A percentile compares a stretch with the other conserved stretches of the same genome.
Conservation (phyloP, 441 rosid genomes). For the Dalechampia spathulata region DNA sequence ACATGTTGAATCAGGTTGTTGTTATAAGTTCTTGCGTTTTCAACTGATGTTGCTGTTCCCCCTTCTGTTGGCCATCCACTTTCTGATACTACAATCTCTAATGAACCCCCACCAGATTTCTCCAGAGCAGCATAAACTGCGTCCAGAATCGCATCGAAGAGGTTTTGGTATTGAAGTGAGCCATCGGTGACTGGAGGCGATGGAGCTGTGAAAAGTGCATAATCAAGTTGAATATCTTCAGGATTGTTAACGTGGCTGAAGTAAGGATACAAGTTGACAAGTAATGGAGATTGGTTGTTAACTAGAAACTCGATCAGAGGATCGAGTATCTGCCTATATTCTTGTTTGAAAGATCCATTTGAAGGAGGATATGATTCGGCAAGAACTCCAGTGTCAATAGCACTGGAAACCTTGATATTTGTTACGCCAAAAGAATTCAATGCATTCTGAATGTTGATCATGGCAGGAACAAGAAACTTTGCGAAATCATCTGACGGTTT, state of each 20-base stretch:
- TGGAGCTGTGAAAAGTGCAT: slow-evolving; percentile 30
- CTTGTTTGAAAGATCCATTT: slow-evolving; percentile 21
- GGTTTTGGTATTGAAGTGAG: slow-evolving; percentile 25
- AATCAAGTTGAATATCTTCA: slow-evolving; percentile 23
- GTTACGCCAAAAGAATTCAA: slow-evolving; percentile 5
- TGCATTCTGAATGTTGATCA: slow-evolving; percentile 19
- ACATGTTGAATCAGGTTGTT: slow-evolving; percentile 13
- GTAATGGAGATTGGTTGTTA: slow-evolving; percentile 30
- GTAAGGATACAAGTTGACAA: slow-evolving; percentile 42
- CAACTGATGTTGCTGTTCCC: slow-evolving; percentile 15
- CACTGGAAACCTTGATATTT: slow-evolving; percentile 24
- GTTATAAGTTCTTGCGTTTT: slow-evolving; percentile 35
- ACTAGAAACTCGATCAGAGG: slow-evolving; percentile 31
- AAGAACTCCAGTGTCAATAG: slow-evolving; percentile 9
- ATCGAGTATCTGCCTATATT: slow-evolving; percentile 21
- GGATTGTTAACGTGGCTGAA: slow-evolving; percentile 15
- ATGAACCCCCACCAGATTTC: slow-evolving; percentile 31
- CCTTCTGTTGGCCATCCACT: slow-evolving; percentile 59
- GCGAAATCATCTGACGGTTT: slow-evolving; percentile 17
- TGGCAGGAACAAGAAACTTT: slow-evolving; percentile 24
- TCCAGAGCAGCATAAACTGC: slow-evolving; percentile 47
- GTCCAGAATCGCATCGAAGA: slow-evolving; percentile 48
- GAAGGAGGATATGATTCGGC: slow-evolving; percentile 41
- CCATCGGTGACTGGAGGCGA: slow-evolving; percentile 18
- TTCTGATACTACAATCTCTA: slow-evolving; percentile 50